phyloP scores from a whole-genome alignment of 371 early-diverging fungal species.

The Mucor velutinosus region DNA sequence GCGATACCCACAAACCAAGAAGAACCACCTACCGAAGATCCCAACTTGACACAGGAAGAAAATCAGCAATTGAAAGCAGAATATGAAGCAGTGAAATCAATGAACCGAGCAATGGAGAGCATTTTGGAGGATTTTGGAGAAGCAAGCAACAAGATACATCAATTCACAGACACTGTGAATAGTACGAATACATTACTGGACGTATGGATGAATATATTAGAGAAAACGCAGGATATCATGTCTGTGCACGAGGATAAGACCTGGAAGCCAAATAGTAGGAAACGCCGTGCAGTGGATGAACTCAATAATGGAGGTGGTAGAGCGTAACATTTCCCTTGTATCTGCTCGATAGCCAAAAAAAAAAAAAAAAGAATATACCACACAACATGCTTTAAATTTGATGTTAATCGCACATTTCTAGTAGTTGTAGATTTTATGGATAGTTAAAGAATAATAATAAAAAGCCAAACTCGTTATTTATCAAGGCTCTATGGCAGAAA shows the following conservation, averaged over 20 bases:
- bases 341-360: not conserved
- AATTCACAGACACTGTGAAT: constrained; percentile 35
- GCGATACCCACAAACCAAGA: not conserved
- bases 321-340: not conserved
- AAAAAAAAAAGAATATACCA: not conserved
- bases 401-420: too few species aligned
- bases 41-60: constrained; percentile 28
- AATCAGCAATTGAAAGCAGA: constrained; percentile 35
- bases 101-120: constrained; percentile 31
- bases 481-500: not conserved
- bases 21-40: constrained; percentile 32
- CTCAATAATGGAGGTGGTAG: not conserved
- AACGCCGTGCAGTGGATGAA: not conserved
- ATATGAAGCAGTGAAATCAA: constrained; percentile 27
- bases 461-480: not conserved
- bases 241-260: constrained; percentile 34
- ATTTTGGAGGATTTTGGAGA: constrained; percentile 28
- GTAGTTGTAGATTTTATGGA: too few species aligned
- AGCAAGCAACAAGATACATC: constrained; percentile 20
- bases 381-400: too few species aligned
- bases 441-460: too few species aligned
- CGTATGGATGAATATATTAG: constrained; percentile 37
- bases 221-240: constrained; percentile 41
- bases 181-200: constrained; percentile 41
- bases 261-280: constrained; percentile 17